A percentile compares a stretch with the other conserved stretches of the same genome.
These are phyloP conservation scores for Macroventuria anomochaeta DNA, from an alignment of 2,329 filamentous ascomycete species.

Conservation along the genomic window DNA sequence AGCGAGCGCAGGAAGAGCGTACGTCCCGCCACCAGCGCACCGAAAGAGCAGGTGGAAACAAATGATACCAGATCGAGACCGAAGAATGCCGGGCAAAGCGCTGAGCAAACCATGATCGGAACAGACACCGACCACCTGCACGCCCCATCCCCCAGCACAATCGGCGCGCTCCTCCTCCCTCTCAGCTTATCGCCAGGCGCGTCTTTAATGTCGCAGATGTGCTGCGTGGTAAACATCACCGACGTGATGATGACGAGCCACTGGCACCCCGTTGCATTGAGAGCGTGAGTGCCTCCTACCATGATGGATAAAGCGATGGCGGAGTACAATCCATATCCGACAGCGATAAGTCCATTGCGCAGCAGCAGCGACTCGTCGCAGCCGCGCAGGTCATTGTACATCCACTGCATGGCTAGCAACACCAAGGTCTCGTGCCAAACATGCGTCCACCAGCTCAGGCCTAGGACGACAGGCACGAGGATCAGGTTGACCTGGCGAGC, in stretches of 20 bases:
- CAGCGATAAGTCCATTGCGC: slow-evolving; percentile 28
- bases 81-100: slow-evolving; percentile 28
- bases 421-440: slow-evolving; percentile 35
- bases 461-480: slow-evolving; percentile 17
- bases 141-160: slow-evolving; percentile 24
- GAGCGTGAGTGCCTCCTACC: neutral
- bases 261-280: neutral
- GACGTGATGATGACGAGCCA: slow-evolving; percentile 21
- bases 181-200: slow-evolving; percentile 31
- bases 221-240: slow-evolving; percentile 34
- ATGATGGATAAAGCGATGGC: slow-evolving; percentile 13
- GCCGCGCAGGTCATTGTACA: slow-evolving; percentile 52
- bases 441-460: slow-evolving; percentile 25
- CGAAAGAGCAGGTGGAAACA: slow-evolving; percentile 8
- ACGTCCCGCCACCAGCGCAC: slow-evolving; percentile 18
- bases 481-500: slow-evolving; percentile 5
- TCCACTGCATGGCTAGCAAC: slow-evolving; percentile 46
- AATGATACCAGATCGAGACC: slow-evolving; percentile 2
- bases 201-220: slow-evolving; percentile 43
- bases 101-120: slow-evolving; percentile 24
- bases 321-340: slow-evolving; percentile 23
- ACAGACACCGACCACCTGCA: slow-evolving; percentile 30
- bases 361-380: slow-evolving; percentile 25
- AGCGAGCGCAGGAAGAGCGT: slow-evolving; percentile 13
- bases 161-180: slow-evolving; percentile 31